Evolutionary conservation across 495 filamentous ascomycete genomes (phyloP).

Genomic region (Xylaria curta): DNA sequence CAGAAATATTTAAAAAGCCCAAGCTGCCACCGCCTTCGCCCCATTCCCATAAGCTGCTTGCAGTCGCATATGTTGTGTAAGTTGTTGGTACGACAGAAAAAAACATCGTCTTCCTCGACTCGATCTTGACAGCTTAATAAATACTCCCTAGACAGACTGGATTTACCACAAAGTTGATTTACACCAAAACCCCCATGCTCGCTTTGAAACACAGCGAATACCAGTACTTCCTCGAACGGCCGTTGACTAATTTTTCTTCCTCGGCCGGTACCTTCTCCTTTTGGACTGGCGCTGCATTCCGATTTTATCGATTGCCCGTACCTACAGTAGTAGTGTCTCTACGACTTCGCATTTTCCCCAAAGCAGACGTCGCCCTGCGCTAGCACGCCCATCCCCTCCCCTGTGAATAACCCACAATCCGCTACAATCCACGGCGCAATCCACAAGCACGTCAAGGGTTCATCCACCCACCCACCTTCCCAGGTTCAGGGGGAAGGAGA

Average conservation of each 20-base stretch:
- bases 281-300: slow-evolving; percentile 5
- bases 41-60: slow-evolving; percentile 5
- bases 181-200: slow-evolving; percentile 30
- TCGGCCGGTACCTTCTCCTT: slow-evolving; percentile 23
- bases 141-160: background rate
- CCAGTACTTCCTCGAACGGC: slow-evolving; percentile 1
- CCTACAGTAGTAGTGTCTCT: slow-evolving; percentile 3
- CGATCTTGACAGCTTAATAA: background rate
- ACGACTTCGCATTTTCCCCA: slow-evolving; percentile 13
- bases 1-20: background rate
- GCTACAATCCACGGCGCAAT: slow-evolving; percentile 18
- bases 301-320: slow-evolving; percentile 22
- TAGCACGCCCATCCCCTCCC: slow-evolving; percentile 14
- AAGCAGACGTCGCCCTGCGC: slow-evolving; percentile 21
- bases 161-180: background rate
- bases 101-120: background rate
- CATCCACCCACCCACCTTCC: slow-evolving; percentile 41
- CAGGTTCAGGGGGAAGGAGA: slow-evolving; percentile 39
- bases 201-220: slow-evolving; percentile 37
- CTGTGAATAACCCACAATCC: background rate
- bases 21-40: background rate
- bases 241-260: slow-evolving; percentile 21
- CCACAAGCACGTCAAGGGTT: slow-evolving; percentile 24
- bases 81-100: background rate
- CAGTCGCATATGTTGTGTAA: slow-evolving; percentile 6